Evolutionary conservation across 768 basidiomycete genomes (phyloP).

Genomic region (Amanita rimosa): DNA sequence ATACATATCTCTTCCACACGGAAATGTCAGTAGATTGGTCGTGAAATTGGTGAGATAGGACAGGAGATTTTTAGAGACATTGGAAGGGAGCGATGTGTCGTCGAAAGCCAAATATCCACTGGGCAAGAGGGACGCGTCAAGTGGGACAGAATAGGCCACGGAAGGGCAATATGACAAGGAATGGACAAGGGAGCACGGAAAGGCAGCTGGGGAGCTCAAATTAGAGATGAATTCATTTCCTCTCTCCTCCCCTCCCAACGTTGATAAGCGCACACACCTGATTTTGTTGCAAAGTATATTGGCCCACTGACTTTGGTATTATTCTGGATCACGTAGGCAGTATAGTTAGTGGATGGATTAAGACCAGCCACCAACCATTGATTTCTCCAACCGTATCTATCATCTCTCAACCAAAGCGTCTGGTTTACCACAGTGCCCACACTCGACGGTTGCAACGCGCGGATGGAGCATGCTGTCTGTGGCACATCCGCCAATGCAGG

Average conservation of each 20-base stretch:
- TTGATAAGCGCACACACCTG: slow-evolving; percentile 29
- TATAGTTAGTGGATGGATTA: slow-evolving; percentile 63
- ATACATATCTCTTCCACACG: slow-evolving; percentile 74
- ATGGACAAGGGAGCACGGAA: slow-evolving; percentile 59
- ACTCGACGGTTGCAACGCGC: slow-evolving; percentile 17
- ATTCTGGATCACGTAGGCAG: slow-evolving; percentile 53
- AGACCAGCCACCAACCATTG: slow-evolving; percentile 61
- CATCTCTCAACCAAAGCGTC: slow-evolving; percentile 45
- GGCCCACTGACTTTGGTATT: slow-evolving; percentile 51
- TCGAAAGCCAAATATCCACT: slow-evolving; percentile 32
- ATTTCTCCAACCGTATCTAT: slow-evolving; percentile 49
- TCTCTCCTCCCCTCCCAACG: not conserved
- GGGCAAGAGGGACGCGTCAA: slow-evolving; percentile 33
- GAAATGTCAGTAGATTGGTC: slow-evolving; percentile 53
- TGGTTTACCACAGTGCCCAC: slow-evolving; percentile 29
- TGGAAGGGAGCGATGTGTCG: slow-evolving; percentile 35
- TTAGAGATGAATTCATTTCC: not conserved
- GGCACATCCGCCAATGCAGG: slow-evolving; percentile 24
- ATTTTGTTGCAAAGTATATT: slow-evolving; percentile 67
- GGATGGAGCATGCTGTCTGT: slow-evolving; percentile 52
- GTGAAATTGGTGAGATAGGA: slow-evolving; percentile 66
- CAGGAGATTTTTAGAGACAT: slow-evolving; percentile 39
- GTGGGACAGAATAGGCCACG: slow-evolving; percentile 58
- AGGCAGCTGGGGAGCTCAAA: slow-evolving; percentile 33
- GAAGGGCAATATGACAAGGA: slow-evolving; percentile 68